phyloP scores from a whole-genome alignment of 2,329 filamentous ascomycete genomes.

The Fonsecaea pedrosoi region DNA sequence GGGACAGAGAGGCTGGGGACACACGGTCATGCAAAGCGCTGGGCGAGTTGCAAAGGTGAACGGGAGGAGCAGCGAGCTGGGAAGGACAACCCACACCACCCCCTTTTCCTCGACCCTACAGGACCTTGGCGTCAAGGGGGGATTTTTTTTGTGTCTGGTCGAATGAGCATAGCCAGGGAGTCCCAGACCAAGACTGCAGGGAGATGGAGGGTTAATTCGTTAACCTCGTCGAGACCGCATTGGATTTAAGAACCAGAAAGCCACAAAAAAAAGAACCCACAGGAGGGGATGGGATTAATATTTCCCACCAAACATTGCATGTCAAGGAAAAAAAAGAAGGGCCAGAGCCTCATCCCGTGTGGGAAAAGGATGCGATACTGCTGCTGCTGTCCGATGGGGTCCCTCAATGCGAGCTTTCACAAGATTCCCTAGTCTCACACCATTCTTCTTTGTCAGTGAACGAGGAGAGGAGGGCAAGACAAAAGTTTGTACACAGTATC shows the following conservation, averaged over 20 bases:
- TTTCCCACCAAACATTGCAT: neutral
- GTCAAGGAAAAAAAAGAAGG: neutral
- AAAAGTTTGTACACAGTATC: slow-evolving; percentile 39
- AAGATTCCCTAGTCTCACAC: neutral
- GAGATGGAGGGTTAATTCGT: neutral
- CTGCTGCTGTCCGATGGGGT: neutral
- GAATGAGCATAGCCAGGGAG: neutral
- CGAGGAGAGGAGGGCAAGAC: slow-evolving; percentile 20
- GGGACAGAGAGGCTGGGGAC: neutral
- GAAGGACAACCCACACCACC: neutral
- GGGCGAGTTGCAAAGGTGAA: neutral
- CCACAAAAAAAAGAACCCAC: too few relatives aligned
- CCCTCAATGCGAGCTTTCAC: neutral
- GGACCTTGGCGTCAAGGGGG: neutral
- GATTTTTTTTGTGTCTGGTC: neutral
- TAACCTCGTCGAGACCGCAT: neutral
- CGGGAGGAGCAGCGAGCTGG: neutral
- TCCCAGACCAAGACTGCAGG: neutral
- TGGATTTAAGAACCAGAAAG: neutral
- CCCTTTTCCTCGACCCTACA: neutral
- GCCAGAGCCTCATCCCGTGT: too few relatives aligned
- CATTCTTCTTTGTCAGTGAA: neutral
- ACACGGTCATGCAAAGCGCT: neutral
- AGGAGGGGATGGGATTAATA: neutral
- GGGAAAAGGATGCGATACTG: neutral